Evolutionary conservation across 257 asterid species (phyloP), one percentile per base, ranked within the genome.

Genomic region (Schizonepeta tenuifolia): DNA sequence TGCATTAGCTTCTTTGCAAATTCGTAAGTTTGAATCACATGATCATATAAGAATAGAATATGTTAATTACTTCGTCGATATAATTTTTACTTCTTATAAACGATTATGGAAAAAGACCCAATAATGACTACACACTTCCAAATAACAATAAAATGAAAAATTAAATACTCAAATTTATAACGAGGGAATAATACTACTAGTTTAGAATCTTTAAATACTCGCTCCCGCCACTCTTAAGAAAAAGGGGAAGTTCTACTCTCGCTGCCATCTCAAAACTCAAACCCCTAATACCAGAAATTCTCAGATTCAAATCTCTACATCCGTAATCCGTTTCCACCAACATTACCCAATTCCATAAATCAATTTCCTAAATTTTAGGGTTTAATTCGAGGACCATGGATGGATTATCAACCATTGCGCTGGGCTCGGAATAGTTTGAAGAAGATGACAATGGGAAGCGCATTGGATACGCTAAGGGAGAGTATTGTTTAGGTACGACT

Each of bases 401-500:
- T 67, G 96, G 91, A 50, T 73, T 92, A 68, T 88, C 98, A 4
- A 78, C 67, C 68, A 84, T 91, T 94, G 98, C 66, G 88, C 89
- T 20, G 98, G 99, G 69, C 78, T 94, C 22, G 99, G 97, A 33
- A 26, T 33, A n/a, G 38, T 84, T n/a, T 4, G 92, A 86, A 40
- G 98, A 91, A 65, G 97, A 90, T 73, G 99, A 84, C 8, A 17
- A 83, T 31, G 92, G 85, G 58, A 88, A 85, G 64, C 85, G 77
- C 68, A 80, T 83, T 63, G 91, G 90, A 60, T 95, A 95, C 56
- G 67, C 77, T 6, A 83, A 76, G 78, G 97, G 93, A 53, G 87
- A 85, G 65, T 78, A 78, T 38, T 91, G 97, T 56, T 83, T 86
- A 75, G 99, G 98, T 88, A 67, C 69, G 17, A 3, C n/a, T 17